Percentiles rank a stretch among this genome's conserved stretches.
phyloP scores from a whole-genome alignment of 2,329 filamentous ascomycete species.

The Helotiales sp. region DNA sequence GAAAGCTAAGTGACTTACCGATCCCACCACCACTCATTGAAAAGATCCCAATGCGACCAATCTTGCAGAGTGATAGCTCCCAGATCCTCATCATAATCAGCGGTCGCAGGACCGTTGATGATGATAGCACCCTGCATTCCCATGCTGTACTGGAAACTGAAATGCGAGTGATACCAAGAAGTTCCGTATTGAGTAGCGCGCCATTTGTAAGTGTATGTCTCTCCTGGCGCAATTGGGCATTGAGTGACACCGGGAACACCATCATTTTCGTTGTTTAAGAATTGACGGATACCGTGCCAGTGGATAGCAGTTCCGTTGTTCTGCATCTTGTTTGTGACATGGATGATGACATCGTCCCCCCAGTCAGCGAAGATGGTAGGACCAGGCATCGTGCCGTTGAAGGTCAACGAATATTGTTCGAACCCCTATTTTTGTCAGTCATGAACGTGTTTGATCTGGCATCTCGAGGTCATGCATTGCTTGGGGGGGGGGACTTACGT shows the following conservation, averaged over 20 bases:
- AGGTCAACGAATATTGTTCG: constrained; percentile 51
- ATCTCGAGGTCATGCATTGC: too few species aligned
- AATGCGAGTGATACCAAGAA: constrained; percentile 35
- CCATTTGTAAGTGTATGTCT: constrained; percentile 41
- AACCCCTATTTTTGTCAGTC: constrained; percentile 29
- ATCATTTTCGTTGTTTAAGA: constrained; percentile 39
- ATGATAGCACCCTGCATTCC: constrained; percentile 60
- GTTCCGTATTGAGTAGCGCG: constrained; percentile 33
- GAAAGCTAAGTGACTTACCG: constrained; percentile 3
- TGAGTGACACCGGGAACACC: constrained; percentile 52
- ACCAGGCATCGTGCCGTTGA: constrained; percentile 39
- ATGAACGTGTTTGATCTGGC: background rate
- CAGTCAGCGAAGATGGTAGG: constrained; percentile 41
- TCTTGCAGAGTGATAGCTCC: constrained; percentile 16
- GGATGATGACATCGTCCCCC: constrained; percentile 26
- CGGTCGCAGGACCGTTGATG: constrained; percentile 58
- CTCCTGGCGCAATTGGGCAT: constrained; percentile 65
- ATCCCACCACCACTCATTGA: constrained; percentile 29
- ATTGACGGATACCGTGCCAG: constrained; percentile 51
- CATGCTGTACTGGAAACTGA: constrained; percentile 38
- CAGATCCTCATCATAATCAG: constrained; percentile 53
- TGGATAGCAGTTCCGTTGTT: constrained; percentile 51
- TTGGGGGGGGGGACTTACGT: constrained; percentile 21
- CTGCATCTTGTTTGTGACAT: constrained; percentile 36
- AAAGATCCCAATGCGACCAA: constrained; percentile 5